Base-by-base conservation (phyloP, 2,329 filamentous ascomycete species). In the Sporothrix sp. region DNA sequence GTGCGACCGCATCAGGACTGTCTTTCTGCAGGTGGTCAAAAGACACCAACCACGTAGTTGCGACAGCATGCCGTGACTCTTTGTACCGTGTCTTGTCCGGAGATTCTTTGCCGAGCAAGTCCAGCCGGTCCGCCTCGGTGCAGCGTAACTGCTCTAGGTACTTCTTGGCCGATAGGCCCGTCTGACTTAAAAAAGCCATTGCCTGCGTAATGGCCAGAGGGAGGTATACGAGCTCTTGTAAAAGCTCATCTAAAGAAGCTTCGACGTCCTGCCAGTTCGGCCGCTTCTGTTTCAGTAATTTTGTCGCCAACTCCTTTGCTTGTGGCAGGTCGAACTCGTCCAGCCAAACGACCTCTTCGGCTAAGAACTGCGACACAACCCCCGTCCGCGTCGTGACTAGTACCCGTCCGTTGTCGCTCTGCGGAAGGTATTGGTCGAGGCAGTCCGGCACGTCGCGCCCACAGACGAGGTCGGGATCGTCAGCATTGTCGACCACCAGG, bases 401-500 rank as follows among this genome's bases (percentile, higher is more conserved):
- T 33, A 62, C 63, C 0, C 55, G 49, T 1, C 66, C 66, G 13
- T 60, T 48, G 1, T 63, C 56, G 25, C 60, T 66, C n/a, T 57
- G 30, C 0, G 68, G 68, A 0, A 71, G 52, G 51, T 65, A 65
- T 11, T 61, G 38, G 21, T 54, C 48, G n/a, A 68, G 52, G 18
- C 58, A 53, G 35, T 45, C 49, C 13, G 42, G 40, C 5, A 13
- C 11, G 40, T 16, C 9, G 28, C 52, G n/a, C 38, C 56, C 53
- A 39, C 59, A 58, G 37, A 64, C 45, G 9, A 65, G 32, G 6
- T 62, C 54, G 9, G 50, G 49, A 23, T 71, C 64, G 32, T 74
- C 70, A 0, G 65, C 66, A 51, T 72, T 73, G 44, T 71, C 66
- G 6, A 72, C 54, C 2, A 73, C 57, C 1, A 72, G 54, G 33